Base-by-base conservation (phyloP, 192 early-diverging fungal genomes). In the Pilobolus umbonatus region DNA sequence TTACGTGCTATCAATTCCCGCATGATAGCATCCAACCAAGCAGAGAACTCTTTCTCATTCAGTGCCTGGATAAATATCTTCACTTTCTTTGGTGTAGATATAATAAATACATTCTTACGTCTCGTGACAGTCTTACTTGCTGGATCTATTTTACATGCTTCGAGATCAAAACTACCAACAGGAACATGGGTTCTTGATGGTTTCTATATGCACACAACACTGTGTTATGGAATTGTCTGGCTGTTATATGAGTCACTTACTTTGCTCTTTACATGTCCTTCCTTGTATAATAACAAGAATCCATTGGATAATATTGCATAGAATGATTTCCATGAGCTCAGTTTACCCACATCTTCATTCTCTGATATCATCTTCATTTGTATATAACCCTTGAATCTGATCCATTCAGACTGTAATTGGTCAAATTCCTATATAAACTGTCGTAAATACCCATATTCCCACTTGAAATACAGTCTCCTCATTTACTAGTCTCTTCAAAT, bases 361-460 rank as follows among this genome's bases (percentile, higher is more conserved):
- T 63, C 60, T 11, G 70, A 56, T 34, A 61, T 57, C 70, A 72
- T 72, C 53, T 80, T 80, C 50, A 80, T 76, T 34, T 75, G 75
- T 1, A 75, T 73, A 30, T 65, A 66, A 24, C 72, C 75, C 34
- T 68, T 71, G 6, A 65, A 62, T 26, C 72, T 59, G 25, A 75
- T 61, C 29, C 64, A 61, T 1, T 76, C 70, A 4, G 57, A 12
- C 12, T 73, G 64, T 29, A 80, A 52, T 34, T 71, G 69, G 35
- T 69, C 67, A n/a, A 80, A 47, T 61, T 69, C 54, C 77, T 79
- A 57, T 34, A 12, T 9, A 25, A 30, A 49, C 38, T 24, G 46
- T 19, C 0, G 6, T 50, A 19, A 24, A n/a, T 45, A 17, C 22
- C 26, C 11, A 24, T 28, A 12, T 34, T 4, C 17, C 11, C 21